phyloP scores from a whole-genome alignment of 306 rosid genomes.

The Myrica gale region DNA sequence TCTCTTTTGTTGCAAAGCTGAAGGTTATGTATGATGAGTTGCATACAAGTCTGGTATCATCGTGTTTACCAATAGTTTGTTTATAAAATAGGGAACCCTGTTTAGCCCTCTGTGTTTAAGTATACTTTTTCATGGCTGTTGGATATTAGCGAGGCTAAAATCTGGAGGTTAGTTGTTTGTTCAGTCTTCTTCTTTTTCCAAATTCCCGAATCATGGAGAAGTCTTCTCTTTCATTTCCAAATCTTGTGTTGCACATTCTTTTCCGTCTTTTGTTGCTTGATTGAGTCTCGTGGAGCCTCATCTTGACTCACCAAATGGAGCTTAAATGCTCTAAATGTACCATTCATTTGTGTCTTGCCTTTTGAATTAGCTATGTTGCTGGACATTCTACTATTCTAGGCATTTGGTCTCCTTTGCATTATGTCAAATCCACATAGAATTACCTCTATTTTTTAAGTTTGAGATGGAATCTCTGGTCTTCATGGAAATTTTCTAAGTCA shows the following conservation, averaged over 20 bases:
- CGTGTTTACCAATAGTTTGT: neutral
- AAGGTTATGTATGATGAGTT: neutral
- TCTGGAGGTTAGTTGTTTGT: neutral
- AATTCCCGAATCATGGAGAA: neutral
- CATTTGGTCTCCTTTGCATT: neutral
- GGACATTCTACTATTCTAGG: neutral
- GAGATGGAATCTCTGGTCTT: neutral
- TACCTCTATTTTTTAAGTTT: neutral
- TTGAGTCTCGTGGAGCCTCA: neutral
- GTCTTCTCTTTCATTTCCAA: neutral
- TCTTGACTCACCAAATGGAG: neutral
- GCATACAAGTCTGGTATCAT: neutral
- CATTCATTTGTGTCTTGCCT: neutral
- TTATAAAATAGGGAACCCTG: neutral
- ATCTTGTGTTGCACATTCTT: neutral
- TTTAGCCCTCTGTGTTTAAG: neutral
- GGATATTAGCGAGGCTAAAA: neutral
- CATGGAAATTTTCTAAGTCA: neutral
- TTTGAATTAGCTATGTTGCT: neutral
- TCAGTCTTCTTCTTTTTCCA: neutral
- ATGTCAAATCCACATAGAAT: neutral
- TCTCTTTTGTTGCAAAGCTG: neutral
- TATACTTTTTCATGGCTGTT: neutral
- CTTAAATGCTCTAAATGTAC: neutral
- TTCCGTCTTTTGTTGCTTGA: neutral